Conservation (phyloP, 179 eudicot genomes). For the Actinidia chinensis region DNA sequence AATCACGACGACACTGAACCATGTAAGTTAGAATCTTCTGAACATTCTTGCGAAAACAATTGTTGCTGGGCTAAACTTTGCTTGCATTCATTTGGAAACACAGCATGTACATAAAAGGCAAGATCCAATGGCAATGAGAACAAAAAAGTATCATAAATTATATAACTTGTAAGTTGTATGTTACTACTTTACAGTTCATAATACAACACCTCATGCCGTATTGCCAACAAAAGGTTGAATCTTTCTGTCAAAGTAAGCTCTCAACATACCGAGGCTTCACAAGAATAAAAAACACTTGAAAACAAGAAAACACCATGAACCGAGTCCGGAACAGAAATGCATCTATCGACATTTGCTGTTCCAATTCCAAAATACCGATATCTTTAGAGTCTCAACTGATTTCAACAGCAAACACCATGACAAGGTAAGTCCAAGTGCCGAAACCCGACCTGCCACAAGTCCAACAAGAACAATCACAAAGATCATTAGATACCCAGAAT, state of each 20-base stretch:
- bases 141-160: neutral
- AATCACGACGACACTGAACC: neutral
- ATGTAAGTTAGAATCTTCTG: neutral
- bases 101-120: neutral
- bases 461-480: conserved; percentile 57
- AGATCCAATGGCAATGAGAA: neutral
- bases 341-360: neutral
- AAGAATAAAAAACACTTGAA: neutral
- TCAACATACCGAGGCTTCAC: neutral
- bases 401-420: conserved; percentile 39
- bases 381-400: conserved; percentile 12
- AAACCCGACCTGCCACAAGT: conserved; percentile 47
- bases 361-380: conserved; percentile 6
- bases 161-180: neutral
- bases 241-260: conserved; percentile 2
- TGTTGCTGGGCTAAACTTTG: neutral
- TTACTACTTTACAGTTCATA: conserved; percentile 6
- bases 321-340: neutral
- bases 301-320: conserved; percentile 7
- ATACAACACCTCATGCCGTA: conserved; percentile 7
- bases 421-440: conserved; percentile 43
- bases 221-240: conserved; percentile 17
- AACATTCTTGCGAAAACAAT: neutral
- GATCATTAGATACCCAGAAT: conserved; percentile 28
- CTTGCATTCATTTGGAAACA: neutral